Conservation (phyloP, 768 basidiomycete genomes). For the Leccinum pellstonianum region DNA sequence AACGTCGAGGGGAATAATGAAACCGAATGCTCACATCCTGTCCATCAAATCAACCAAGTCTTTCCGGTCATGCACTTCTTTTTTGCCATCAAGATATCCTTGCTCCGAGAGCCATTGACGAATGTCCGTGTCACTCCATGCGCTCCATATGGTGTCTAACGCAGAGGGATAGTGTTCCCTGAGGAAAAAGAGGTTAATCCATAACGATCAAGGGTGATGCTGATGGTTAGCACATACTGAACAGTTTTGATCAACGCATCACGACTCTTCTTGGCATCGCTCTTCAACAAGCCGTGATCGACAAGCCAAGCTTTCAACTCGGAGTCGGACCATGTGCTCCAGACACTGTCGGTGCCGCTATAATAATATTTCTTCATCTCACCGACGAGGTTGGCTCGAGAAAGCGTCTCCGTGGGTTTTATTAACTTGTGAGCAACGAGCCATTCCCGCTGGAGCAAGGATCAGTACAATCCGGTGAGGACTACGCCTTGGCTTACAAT, state of each 20-base stretch:
- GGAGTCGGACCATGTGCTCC: constrained; percentile 73
- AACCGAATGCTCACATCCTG: constrained; percentile 50
- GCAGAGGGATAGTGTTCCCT: constrained; percentile 70
- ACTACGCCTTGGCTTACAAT: constrained; percentile 47
- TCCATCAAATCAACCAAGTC: constrained; percentile 73
- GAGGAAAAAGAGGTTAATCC: background rate
- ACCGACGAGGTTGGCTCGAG: constrained; percentile 54
- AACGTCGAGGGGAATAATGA: background rate
- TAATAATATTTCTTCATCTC: constrained; percentile 84
- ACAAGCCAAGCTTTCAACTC: constrained; percentile 80
- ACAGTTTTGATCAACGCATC: constrained; percentile 81
- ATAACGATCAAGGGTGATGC: no score
- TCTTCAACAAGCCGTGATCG: constrained; percentile 68
- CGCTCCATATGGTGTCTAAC: constrained; percentile 56
- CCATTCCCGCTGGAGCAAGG: constrained; percentile 65
- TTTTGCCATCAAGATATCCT: constrained; percentile 53
- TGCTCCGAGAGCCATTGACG: constrained; percentile 73
- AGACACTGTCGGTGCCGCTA: constrained; percentile 49
- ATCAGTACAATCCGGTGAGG: background rate
- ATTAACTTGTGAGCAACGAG: constrained; percentile 76
- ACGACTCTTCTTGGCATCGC: constrained; percentile 58
- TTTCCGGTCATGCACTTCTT: constrained; percentile 63
- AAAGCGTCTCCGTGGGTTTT: constrained; percentile 52
- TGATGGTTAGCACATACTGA: constrained; percentile 39
- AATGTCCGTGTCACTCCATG: constrained; percentile 76